Percentiles rank a stretch among this genome's conserved stretches.
phyloP scores from a whole-genome alignment of 371 early-diverging fungal species.

The Mortierella sp. region DNA sequence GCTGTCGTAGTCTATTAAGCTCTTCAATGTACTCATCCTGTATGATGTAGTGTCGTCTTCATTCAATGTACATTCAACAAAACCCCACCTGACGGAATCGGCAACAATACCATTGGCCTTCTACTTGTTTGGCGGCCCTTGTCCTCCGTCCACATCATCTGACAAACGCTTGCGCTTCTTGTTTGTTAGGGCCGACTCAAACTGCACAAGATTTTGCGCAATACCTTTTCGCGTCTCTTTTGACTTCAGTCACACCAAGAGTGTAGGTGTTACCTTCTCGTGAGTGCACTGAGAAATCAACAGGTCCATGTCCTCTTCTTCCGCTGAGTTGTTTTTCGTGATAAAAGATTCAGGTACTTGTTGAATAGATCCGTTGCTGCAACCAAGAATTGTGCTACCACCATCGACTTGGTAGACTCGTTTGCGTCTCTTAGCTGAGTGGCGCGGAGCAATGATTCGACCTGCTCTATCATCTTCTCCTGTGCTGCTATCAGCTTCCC shows the following conservation, averaged over 20 bases:
- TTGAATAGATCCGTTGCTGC: conserved; percentile 17
- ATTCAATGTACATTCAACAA: conserved; percentile 21
- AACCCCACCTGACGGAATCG: conserved; percentile 7
- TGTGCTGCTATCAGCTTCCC: too few species aligned
- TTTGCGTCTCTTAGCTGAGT: neutral
- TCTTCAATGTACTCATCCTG: conserved; percentile 15
- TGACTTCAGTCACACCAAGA: conserved; percentile 29
- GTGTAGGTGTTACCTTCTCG: neutral
- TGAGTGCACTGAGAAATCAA: conserved; percentile 26
- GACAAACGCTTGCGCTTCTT: conserved; percentile 17
- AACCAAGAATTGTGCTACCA: conserved; percentile 17
- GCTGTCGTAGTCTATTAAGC: conserved; percentile 1
- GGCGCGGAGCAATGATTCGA: conserved; percentile 2
- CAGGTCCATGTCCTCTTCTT: conserved; percentile 27
- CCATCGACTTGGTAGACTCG: conserved; percentile 17
- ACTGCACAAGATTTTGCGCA: conserved; percentile 31
- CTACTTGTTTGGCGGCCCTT: neutral
- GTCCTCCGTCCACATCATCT: conserved; percentile 16
- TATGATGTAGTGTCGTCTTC: conserved; percentile 11
- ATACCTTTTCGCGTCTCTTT: conserved; percentile 24
- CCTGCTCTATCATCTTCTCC: conserved; percentile 5
- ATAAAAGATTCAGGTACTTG: conserved; percentile 15
- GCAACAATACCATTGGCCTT: conserved; percentile 27
- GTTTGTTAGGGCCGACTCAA: conserved; percentile 26
- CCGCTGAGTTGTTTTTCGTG: conserved; percentile 27